Conservation (phyloP, 2,329 filamentous ascomycete genomes). For the Aspergillus fumigatus region DNA sequence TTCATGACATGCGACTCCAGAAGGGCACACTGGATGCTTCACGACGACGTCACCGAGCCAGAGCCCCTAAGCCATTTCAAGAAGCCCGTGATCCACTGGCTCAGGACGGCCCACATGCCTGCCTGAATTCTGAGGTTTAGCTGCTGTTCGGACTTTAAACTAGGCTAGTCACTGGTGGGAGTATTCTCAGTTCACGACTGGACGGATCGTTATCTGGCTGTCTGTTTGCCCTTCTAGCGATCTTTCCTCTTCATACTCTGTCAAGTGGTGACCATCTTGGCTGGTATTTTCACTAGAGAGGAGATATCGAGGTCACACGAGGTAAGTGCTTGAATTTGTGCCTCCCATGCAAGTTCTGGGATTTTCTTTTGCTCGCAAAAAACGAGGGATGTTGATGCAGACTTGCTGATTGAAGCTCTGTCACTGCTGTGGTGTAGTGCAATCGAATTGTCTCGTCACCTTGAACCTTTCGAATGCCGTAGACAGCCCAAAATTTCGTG, state of each 20-base stretch:
- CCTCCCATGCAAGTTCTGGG: neutral
- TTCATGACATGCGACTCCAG: neutral
- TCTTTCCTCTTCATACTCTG: neutral
- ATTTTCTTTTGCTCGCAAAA: neutral
- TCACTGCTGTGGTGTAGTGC: neutral
- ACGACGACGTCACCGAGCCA: constrained; percentile 28
- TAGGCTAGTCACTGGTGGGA: neutral
- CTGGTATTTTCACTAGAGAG: neutral
- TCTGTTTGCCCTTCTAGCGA: neutral
- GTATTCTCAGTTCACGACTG: neutral
- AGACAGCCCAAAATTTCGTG: neutral
- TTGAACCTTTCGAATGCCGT: neutral
- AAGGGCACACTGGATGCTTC: constrained; percentile 13
- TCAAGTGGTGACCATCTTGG: neutral
- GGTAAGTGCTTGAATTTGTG: neutral
- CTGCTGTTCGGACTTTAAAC: neutral
- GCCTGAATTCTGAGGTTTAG: constrained; percentile 10
- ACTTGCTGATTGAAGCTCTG: neutral
- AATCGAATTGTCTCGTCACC: neutral
- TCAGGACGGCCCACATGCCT: constrained; percentile 20
- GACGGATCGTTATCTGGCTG: neutral
- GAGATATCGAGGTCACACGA: neutral
- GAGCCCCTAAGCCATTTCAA: constrained; percentile 14
- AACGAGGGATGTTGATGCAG: neutral
- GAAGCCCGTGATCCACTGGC: constrained; percentile 17